Base-by-base conservation (phyloP, 768 basidiomycete genomes). In the Boletus pseudo-olivaceus region DNA sequence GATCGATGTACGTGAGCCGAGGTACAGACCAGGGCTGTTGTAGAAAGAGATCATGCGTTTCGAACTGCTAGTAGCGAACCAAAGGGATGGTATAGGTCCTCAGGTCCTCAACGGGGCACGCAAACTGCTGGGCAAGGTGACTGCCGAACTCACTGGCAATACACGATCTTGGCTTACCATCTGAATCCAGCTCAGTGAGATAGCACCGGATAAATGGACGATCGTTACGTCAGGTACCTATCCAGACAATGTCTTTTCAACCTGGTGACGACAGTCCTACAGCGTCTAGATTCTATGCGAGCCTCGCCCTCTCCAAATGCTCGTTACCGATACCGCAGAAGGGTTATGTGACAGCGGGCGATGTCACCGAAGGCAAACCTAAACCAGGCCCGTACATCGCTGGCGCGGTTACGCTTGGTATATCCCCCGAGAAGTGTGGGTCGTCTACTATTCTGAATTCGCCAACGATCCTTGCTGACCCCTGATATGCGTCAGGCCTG, bases 351-450 rank as follows among this genome's bases (percentile, higher is more conserved):
- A 93, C 90, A 3, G 84, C 87, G 7, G 82, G 87, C 69, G 70
- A 71, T 50, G 72, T 73, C 48, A 86, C 87, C 47, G 59, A 69
- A 57, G 92, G 93, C 42, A 95, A 95, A 73, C 93, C 93, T n/a
- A 78, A 86, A 63, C 92, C 93, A 1, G 90, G 82, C 34, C 94
- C 94, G 20, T 97, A 95, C 71, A 73, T 93, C 14, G 81, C 82
- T 1, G 93, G 93, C 11, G 91, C 92, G 37, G 47, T 38, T 15
- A 47, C 35, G 7, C 81, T 86, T 54, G 75, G 73, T n/a, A 76
- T 80, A 23, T 74, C 83, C 45, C 75, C 84, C 2, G 69, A 67
- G 20, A 81, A 81, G 46, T 92, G 88, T 84, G 46, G 53, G 81
- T 62, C 17, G 26, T 37, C 26, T 15, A 17, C 11, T 19, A 30